Evolutionary conservation across 805 yeast genomes (phyloP), one percentile per base, ranked within the genome.

Genomic region (Ogataea nonfermentans): DNA sequence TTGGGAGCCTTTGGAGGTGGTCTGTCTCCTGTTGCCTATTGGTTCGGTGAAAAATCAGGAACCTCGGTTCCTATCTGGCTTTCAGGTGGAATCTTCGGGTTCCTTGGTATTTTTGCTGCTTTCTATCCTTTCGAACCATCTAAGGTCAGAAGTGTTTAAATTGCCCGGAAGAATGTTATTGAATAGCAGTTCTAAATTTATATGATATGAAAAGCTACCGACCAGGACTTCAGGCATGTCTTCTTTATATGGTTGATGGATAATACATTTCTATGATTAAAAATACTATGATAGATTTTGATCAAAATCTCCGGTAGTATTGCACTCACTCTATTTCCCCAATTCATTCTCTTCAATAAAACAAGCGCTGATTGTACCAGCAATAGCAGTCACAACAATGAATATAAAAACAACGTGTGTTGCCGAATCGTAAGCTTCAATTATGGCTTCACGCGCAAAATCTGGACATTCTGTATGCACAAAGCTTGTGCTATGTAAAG

Each of bases 61-160:
- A 67, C 79, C 2, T 53, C 78, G 1, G 77, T 79, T 13, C 84
- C 84, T 4, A 75, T 78, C 32, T 79, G 74, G 70, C 79, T 78
- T 12, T 69, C 79, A 51, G 82, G 81, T 30, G 79, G 76, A 2
- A 55, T 74, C 32, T 74, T 78, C 48, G 68, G 79, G 14, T 51
- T 56, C 15, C 57, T 78, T 11, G 69, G 74, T 3, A 52, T 77
- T 10, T 58, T 76, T 15, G 60, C 76, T 7, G 47, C 61, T 2
- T 46, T 70, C n/a, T 59, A 73, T 51, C 81, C 81, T 2, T 74
- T 68, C 44, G 81, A 76, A 50, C 78, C 78, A 10, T 57, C 70
- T 11, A 56, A 57, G 12, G 54, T 56, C 44, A 62, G 71, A 53
- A 43, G 63, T 34, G 66, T 62, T 35, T 65, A 40, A 38, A 6